A percentile compares a stretch with the other conserved stretches of the same genome.
Conservation (phyloP, 371 early-diverging fungal species). For the Phascolomyces articulosus region DNA sequence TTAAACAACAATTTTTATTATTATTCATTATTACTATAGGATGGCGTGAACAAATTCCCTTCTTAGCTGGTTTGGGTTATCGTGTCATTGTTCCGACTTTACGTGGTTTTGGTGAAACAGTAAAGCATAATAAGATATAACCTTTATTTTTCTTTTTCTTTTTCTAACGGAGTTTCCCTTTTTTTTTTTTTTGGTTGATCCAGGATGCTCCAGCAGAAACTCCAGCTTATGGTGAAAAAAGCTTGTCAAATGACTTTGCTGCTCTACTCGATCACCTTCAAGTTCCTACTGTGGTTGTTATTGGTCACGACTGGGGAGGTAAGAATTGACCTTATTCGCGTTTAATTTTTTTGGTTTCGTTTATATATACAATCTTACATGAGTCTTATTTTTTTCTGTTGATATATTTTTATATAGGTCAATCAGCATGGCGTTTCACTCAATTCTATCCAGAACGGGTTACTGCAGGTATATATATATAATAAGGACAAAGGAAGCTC, state of each 20-base stretch:
- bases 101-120: slow-evolving; percentile 74
- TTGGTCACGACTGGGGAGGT: slow-evolving; percentile 87
- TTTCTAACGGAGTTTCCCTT: too few relatives aligned
- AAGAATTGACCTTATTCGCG: too few relatives aligned
- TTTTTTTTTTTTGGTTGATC: not conserved
- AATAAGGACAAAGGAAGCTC: too few relatives aligned
- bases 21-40: slow-evolving; percentile 30
- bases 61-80: slow-evolving; percentile 65
- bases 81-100: slow-evolving; percentile 73
- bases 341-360: too few relatives aligned
- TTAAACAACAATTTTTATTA: not conserved
- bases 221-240: slow-evolving; percentile 55
- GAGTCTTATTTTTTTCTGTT: too few relatives aligned
- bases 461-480: slow-evolving; percentile 43
- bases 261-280: slow-evolving; percentile 64
- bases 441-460: slow-evolving; percentile 70
- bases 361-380: too few relatives aligned
- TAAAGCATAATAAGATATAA: slow-evolving; percentile 10
- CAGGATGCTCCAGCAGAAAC: slow-evolving; percentile 54
- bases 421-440: slow-evolving; percentile 68
- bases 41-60: slow-evolving; percentile 79
- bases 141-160: not conserved
- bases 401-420: too few relatives aligned
- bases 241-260: slow-evolving; percentile 55
- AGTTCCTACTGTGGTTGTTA: slow-evolving; percentile 61